phyloP scores from a whole-genome alignment of 371 early-diverging fungal species.

The Haplosporangium sp. region DNA sequence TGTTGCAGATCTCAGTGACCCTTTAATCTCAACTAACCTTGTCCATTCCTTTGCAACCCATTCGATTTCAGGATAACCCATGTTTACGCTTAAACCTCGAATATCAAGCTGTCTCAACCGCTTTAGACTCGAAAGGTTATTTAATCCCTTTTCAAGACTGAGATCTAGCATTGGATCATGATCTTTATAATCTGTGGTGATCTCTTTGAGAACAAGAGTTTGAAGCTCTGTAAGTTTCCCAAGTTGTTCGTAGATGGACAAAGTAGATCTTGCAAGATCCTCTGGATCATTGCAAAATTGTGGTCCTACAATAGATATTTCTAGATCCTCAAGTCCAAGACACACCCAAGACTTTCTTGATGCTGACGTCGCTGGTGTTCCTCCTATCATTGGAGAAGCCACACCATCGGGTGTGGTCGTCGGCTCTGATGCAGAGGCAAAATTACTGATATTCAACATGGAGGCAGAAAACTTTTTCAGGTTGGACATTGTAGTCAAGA shows the following conservation, averaged over 20 bases:
- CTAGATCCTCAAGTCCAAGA: slow-evolving; percentile 13
- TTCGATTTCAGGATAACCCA: slow-evolving; percentile 10
- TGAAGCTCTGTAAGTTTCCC: neutral
- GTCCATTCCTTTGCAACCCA: slow-evolving; percentile 17
- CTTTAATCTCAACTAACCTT: neutral
- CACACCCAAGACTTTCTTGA: slow-evolving; percentile 11
- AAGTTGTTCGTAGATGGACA: slow-evolving; percentile 12
- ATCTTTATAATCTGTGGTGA: neutral
- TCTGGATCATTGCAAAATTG: neutral
- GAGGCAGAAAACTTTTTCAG: slow-evolving; percentile 13
- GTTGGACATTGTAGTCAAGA: slow-evolving; percentile 9
- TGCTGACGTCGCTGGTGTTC: neutral
- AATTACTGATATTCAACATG: slow-evolving; percentile 1
- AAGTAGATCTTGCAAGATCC: neutral
- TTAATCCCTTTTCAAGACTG: slow-evolving; percentile 6
- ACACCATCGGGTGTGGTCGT: neutral
- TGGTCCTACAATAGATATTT: slow-evolving; percentile 14
- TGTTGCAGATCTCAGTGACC: neutral
- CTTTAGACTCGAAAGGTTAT: slow-evolving; percentile 5
- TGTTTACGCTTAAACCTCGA: neutral
- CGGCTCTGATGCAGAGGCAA: neutral
- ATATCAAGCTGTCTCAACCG: slow-evolving; percentile 6
- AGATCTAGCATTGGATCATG: slow-evolving; percentile 1
- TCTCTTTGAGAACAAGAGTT: slow-evolving; percentile 7
- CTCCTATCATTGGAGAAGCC: neutral